phyloP scores from a whole-genome alignment of 2,329 filamentous ascomycete species.

The Aspergillus pseudonomiae region DNA sequence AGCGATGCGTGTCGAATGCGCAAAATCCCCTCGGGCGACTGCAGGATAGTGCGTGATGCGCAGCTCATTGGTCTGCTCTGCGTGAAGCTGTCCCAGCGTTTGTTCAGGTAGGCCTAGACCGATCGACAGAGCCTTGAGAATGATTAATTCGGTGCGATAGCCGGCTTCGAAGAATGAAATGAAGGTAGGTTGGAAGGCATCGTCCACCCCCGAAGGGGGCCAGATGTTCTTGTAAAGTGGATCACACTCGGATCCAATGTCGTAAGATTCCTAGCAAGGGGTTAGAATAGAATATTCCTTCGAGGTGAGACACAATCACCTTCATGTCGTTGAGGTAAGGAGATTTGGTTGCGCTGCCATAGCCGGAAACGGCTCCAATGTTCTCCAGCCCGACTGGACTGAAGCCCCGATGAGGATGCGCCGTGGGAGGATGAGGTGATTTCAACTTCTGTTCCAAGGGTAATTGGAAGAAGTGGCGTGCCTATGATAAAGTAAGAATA shows the following conservation, averaged over 20 bases:
- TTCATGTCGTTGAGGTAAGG: neutral
- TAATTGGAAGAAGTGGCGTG: neutral
- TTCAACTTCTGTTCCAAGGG: neutral
- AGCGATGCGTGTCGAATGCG: constrained; percentile 11
- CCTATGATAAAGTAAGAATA: neutral
- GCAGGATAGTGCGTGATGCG: constrained; percentile 20
- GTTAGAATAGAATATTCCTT: neutral
- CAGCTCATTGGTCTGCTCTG: constrained; percentile 16
- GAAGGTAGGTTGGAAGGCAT: constrained; percentile 44
- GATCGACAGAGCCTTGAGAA: neutral
- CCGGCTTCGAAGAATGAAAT: constrained; percentile 42
- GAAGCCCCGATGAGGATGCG: neutral
- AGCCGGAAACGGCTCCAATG: neutral
- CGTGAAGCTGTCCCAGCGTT: neutral
- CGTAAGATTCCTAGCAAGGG: constrained; percentile 38
- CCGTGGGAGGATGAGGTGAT: neutral
- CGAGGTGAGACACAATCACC: neutral
- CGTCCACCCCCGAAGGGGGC: constrained; percentile 48
- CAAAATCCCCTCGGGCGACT: constrained; percentile 8
- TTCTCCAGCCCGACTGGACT: neutral
- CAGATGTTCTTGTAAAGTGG: constrained; percentile 49
- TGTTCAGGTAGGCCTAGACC: neutral
- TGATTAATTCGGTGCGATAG: constrained; percentile 35
- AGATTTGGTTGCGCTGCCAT: neutral
- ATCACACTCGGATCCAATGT: constrained; percentile 50